Percentiles rank a stretch among this genome's conserved stretches.
These are phyloP conservation scores for Phaseolus lunatus DNA, from an alignment of 306 rosid species.

Conservation along the genomic window DNA sequence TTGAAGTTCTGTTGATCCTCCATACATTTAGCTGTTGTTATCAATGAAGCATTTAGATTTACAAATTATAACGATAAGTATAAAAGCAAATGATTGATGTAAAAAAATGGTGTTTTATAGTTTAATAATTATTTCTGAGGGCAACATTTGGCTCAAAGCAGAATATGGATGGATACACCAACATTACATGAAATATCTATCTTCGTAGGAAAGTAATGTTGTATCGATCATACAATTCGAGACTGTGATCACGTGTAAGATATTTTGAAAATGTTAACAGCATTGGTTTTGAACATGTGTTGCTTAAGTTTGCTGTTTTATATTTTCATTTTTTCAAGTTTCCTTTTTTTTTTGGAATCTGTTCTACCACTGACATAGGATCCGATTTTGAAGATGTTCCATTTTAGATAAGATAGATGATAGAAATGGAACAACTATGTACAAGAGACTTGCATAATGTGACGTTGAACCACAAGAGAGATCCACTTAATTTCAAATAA, in stretches of 20 bases:
- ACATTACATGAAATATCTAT: not conserved
- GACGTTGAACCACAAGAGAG: no score
- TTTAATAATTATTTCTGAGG: not conserved
- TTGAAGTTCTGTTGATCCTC: not conserved
- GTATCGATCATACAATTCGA: not conserved
- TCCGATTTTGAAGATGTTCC: constrained; percentile 1
- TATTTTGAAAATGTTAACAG: not conserved
- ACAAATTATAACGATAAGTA: no score
- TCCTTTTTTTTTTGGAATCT: not conserved
- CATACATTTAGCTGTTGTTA: not conserved
- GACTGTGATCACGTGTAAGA: not conserved
- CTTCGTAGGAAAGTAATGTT: not conserved
- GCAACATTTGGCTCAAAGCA: not conserved
- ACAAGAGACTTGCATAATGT: constrained; percentile 4
- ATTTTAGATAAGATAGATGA: not conserved
- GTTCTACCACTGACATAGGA: constrained; percentile 15
- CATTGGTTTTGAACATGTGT: not conserved
- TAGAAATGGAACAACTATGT: not conserved
- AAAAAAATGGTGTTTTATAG: not conserved
- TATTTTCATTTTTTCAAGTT: not conserved
- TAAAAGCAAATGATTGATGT: not conserved
- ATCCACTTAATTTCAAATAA: not conserved
- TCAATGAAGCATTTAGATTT: not conserved
- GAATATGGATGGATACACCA: not conserved
- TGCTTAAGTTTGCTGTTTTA: not conserved